phyloP scores from a whole-genome alignment of 352 stramenopile genomes.

The Pythium periplocum region DNA sequence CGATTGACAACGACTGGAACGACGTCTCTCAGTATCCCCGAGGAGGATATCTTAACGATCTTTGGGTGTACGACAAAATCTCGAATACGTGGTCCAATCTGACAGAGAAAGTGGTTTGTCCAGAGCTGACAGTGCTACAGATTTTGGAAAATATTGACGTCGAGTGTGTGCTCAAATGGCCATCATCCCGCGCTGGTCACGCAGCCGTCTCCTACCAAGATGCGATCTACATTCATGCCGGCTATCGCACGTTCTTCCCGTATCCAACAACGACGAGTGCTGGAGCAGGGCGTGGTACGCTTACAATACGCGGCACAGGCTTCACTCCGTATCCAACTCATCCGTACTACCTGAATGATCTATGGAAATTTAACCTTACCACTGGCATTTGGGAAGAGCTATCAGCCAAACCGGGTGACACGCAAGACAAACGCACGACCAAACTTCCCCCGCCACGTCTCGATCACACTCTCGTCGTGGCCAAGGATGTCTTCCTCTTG shows the following conservation, averaged over 20 bases:
- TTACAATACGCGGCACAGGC: conserved; percentile 35
- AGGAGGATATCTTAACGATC: conserved; percentile 93
- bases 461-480: conserved; percentile 80
- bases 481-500: conserved; percentile 82
- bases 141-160: conserved; percentile 56
- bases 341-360: conserved; percentile 91
- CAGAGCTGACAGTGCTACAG: conserved; percentile 46
- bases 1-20: conserved; percentile 79
- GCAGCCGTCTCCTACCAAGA: conserved; percentile 69
- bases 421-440: conserved; percentile 9
- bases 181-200: conserved; percentile 81
- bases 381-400: conserved; percentile 74
- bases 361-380: conserved; percentile 93
- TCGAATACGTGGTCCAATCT: conserved; percentile 67
- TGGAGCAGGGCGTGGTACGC: conserved; percentile 68
- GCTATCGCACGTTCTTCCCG: conserved; percentile 94
- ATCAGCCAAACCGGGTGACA: conserved; percentile 20
- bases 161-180: conserved; percentile 86
- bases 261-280: conserved; percentile 87
- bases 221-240: conserved; percentile 87
- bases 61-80: conserved; percentile 85
- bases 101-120: conserved; percentile 62
- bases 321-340: conserved; percentile 89
- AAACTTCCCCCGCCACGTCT: conserved; percentile 58
- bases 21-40: conserved; percentile 65